Evolutionary conservation across 495 filamentous ascomycete species (phyloP), one percentile per base, ranked within the genome.

Genomic region (Talaromyces ruber): DNA sequence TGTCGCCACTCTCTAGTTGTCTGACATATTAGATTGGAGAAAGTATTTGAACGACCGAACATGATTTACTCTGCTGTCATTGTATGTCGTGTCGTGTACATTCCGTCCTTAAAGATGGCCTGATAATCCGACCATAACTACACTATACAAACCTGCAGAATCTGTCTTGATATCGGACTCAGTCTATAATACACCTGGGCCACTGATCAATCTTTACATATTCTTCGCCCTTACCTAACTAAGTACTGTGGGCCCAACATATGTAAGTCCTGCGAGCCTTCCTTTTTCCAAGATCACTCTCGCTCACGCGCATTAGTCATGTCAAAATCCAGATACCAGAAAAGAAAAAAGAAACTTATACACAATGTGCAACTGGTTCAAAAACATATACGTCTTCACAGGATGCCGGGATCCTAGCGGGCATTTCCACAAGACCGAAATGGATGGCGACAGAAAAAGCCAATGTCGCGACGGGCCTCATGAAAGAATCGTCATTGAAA

Each of bases 321-420:
- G 54, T 22, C n/a, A 34, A 58, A 66, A 54, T 54, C 26, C 9
- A 54, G 2, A 9, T 22, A 9, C 30, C 43, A 14, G n/a, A n/a
- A n/a, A n/a, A n/a, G n/a, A n/a, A n/a, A 26, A 9, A 55, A 28
- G 11, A 58, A 12, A 58, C 55, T 37, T n/a, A n/a, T 57, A 18
- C 74, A 81, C 69, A 63, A 92, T 92, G 88, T 92, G 88, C 80
- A 83, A 89, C 74, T 87, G 85, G 70, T 87, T 83, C 72, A 88
- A 86, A 66, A 89, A 88, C 72, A 90, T 84, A 69, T 89, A 89
- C 72, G 85, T 92, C 76, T 89, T 89, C 76, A 86, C 85, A 60
- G 78, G 79, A 22, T 92, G 88, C 66, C 73, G 79, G 43, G 83
- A 89, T 62, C 87, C 86, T 11, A 79, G 79, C 58, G 76, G 81